phyloP scores from a whole-genome alignment of 352 stramenopile genomes.

The Globisporangium lucens region DNA sequence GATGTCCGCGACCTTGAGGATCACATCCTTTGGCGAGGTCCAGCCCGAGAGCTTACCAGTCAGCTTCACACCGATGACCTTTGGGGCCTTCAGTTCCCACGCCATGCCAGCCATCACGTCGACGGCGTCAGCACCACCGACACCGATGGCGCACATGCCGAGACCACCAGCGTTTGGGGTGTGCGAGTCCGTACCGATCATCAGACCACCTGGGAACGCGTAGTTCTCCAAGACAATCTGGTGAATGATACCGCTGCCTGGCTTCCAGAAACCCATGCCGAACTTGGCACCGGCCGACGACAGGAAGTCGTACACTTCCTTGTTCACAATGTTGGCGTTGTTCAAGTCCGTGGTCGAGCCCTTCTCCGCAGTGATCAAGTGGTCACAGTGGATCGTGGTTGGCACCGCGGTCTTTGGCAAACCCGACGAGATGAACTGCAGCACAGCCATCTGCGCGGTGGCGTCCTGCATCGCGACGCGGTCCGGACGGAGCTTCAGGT shows the following conservation, averaged over 20 bases:
- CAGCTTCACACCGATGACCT: constrained; percentile 94
- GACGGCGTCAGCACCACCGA: constrained; percentile 90
- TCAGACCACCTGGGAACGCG: constrained; percentile 92
- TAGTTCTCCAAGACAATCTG: constrained; percentile 96
- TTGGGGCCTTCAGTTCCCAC: constrained; percentile 94
- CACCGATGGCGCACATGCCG: constrained; percentile 92
- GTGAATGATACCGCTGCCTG: constrained; percentile 92
- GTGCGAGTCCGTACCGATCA: constrained; percentile 95
- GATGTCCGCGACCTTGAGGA: constrained; percentile 94
- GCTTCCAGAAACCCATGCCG: constrained; percentile 94
- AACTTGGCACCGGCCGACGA: constrained; percentile 91
- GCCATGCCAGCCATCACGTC: constrained; percentile 94
- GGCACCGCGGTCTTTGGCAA: constrained; percentile 91
- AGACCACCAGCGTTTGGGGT: constrained; percentile 92
- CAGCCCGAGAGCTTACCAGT: constrained; percentile 91
- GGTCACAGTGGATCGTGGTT: constrained; percentile 94
- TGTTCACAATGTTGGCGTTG: constrained; percentile 89
- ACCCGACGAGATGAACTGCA: constrained; percentile 94
- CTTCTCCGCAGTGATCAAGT: constrained; percentile 94
- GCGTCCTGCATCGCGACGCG: constrained; percentile 94
- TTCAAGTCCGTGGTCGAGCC: constrained; percentile 84
- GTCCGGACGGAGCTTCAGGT: constrained; percentile 91
- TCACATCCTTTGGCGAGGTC: constrained; percentile 93
- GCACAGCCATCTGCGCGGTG: constrained; percentile 93
- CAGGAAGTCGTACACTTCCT: constrained; percentile 93